Conservation (phyloP, 1,284 basidiomycete species). For the Pterula multifida region DNA sequence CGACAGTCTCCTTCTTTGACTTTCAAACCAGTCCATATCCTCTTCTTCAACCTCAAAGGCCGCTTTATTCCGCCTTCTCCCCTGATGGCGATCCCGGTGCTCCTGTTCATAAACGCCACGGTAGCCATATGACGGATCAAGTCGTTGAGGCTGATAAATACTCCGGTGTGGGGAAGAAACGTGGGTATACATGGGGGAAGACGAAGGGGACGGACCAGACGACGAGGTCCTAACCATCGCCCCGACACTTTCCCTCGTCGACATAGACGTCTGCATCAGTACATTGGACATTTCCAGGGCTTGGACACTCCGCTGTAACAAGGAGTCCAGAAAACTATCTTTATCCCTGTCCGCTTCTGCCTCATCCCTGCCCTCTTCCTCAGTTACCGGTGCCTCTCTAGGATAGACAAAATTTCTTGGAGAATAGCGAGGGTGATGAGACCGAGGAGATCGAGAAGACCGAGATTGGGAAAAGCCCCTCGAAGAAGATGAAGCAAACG, state of each 20-base stretch:
- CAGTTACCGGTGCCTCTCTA: background rate
- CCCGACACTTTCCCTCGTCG: constrained; percentile 51
- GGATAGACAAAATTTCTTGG: background rate
- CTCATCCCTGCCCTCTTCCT: constrained; percentile 2
- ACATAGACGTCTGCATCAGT: constrained; percentile 59
- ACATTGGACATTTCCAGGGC: constrained; percentile 75
- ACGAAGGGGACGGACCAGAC: constrained; percentile 25
- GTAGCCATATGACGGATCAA: background rate
- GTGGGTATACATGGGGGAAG: constrained; percentile 10
- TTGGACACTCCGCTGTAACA: constrained; percentile 68
- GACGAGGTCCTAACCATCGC: constrained; percentile 22
- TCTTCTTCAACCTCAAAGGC: background rate
- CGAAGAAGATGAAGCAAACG: background rate
- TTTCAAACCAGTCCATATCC: constrained; percentile 19
- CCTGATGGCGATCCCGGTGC: background rate
- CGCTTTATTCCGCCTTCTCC: background rate
- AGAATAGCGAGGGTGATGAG: background rate
- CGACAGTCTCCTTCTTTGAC: constrained; percentile 34
- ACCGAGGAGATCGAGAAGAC: background rate
- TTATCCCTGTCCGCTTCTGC: constrained; percentile 11
- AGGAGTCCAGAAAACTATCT: constrained; percentile 51
- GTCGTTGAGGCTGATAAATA: background rate
- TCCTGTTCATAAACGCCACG: background rate
- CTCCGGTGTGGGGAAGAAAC: background rate
- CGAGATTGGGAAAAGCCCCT: background rate